Base-by-base conservation (phyloP, 495 filamentous ascomycete species). In the Cercophora newfieldiana region DNA sequence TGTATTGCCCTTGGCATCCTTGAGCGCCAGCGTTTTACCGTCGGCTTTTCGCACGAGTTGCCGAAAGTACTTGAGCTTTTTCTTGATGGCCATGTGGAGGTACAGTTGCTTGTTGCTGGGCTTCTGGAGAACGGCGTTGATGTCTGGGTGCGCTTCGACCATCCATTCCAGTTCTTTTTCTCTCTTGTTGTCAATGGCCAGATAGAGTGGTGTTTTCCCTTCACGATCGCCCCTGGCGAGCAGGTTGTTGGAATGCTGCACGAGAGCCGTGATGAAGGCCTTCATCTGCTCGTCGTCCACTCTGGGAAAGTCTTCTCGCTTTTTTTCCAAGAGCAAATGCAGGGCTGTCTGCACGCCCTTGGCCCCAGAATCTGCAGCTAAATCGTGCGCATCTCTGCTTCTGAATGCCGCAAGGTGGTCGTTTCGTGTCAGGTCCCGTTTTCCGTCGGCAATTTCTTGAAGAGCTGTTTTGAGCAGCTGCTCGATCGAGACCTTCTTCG, bases 21-120 rank as follows among this genome's bases (percentile, higher is more conserved):
- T 56, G 28, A n/a, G n/a, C n/a, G 70, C 70, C 21, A 76, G 44
- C 18, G 70, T 74, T 47, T 69, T 59, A 18, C 65, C 49, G 1
- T 61, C 31, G 5, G 69, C 70, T 19, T 51, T 61, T 12, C 65
- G 54, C n/a, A 75, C 69, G 21, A 75, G 61, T 28, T 56, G 61
- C 22, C 54, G 33, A 58, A 48, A 51, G 24, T 50, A 65, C 30
- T 70, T 69, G 31, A 69, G 30, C 14, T 68, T 68, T n/a, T 69
- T 68, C n/a, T 63, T 63, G 50, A 75, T 71, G n/a, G 67, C 73
- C 19, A 66, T 25, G 59, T 75, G 72, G 7, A 75, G 66, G 29
- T 70, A 71, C 18, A 73, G 75, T 25, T 66, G 37, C 57, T 58
- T 61, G 66, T 67, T 31, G 49, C 57, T 69, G n/a, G 69, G 22